These are phyloP conservation scores for Gigaspora rosea DNA, from an alignment of 192 early-diverging fungal species.

Conservation along the genomic window DNA sequence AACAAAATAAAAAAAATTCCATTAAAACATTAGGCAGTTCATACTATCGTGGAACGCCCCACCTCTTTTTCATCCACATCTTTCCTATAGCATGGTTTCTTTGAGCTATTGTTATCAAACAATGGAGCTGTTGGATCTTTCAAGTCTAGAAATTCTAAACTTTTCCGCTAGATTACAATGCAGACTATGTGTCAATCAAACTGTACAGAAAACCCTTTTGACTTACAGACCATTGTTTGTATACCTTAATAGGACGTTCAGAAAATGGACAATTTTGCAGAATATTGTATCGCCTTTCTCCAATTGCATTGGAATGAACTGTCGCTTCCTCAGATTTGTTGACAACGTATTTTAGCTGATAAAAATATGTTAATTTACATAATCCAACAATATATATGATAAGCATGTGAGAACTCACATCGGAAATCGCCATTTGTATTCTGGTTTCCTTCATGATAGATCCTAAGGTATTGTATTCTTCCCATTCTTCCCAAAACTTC, in stretches of 20 bases:
- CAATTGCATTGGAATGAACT: slow-evolving; percentile 2
- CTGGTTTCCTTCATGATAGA: background rate
- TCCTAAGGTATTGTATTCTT: background rate
- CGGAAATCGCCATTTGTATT: slow-evolving; percentile 4
- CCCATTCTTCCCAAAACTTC: background rate
- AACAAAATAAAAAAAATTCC: background rate
- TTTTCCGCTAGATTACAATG: too few species aligned
- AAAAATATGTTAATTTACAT: slow-evolving; percentile 21
- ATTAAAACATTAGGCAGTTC: background rate
- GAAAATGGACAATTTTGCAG: background rate
- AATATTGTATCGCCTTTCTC: slow-evolving; percentile 11
- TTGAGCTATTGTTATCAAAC: too few species aligned
- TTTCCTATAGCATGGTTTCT: too few species aligned
- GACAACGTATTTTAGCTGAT: slow-evolving; percentile 19
- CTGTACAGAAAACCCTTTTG: too few species aligned
- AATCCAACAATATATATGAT: slow-evolving; percentile 15
- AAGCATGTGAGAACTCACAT: slow-evolving; percentile 16
- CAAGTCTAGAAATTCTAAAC: too few species aligned
- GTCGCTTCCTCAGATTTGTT: slow-evolving; percentile 18
- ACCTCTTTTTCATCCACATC: background rate
- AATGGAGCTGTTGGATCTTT: too few species aligned
- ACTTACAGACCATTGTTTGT: too few species aligned
- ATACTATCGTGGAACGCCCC: background rate
- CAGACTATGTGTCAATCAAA: too few species aligned
- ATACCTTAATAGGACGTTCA: too few species aligned